These are phyloP conservation scores for Suhomyces tanzawaensis DNA, from an alignment of 805 yeast genomes.

Conservation along the genomic window DNA sequence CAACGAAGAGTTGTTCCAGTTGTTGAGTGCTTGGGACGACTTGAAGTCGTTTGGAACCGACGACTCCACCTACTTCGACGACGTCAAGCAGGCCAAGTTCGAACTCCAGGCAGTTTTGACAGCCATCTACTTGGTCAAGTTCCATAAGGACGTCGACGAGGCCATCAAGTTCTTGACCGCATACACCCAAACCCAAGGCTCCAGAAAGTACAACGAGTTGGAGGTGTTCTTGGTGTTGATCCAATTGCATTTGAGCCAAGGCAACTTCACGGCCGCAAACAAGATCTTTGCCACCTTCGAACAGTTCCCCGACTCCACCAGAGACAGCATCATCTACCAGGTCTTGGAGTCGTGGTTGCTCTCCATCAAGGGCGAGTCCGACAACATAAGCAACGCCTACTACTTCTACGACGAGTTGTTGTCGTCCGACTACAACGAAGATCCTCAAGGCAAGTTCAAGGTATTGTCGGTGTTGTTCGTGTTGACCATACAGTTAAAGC, in stretches of 20 bases:
- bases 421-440: slow-evolving; percentile 44
- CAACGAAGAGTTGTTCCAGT: slow-evolving; percentile 32
- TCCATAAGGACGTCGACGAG: slow-evolving; percentile 34
- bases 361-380: slow-evolving; percentile 39
- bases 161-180: slow-evolving; percentile 31
- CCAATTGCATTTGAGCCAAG: slow-evolving; percentile 40
- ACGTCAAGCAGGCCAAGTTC: slow-evolving; percentile 29
- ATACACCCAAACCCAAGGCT: slow-evolving; percentile 24
- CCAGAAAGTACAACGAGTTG: slow-evolving; percentile 29
- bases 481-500: slow-evolving; percentile 73
- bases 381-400: slow-evolving; percentile 39
- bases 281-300: slow-evolving; percentile 31
- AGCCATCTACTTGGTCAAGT: slow-evolving; percentile 35
- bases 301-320: slow-evolving; percentile 32
- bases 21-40: slow-evolving; percentile 43
- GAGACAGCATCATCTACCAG: slow-evolving; percentile 73
- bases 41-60: slow-evolving; percentile 42
- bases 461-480: slow-evolving; percentile 60
- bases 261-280: slow-evolving; percentile 33
- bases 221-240: slow-evolving; percentile 41
- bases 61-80: slow-evolving; percentile 43
- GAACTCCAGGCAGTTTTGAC: slow-evolving; percentile 44
- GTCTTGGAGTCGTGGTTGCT: slow-evolving; percentile 71
- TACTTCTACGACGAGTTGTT: slow-evolving; percentile 82
- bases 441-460: slow-evolving; percentile 32